A percentile compares a stretch with the other conserved stretches of the same genome.
Conservation (phyloP, 805 yeast genomes). For the Vanderwaltozyma verrucispora region DNA sequence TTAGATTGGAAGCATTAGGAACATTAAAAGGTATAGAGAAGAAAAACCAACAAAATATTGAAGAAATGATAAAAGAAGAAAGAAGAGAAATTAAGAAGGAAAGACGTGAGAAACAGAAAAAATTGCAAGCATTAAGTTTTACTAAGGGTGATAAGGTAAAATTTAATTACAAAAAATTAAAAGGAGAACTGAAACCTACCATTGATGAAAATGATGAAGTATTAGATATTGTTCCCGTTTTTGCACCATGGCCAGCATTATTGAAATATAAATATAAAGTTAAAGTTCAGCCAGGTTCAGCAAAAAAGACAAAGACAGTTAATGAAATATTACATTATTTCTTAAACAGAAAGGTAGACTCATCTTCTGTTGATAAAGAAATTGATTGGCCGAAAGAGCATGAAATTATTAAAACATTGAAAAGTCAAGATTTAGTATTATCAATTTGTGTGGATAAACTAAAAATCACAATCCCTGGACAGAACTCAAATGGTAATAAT, state of each 20-base stretch:
- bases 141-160: slow-evolving; percentile 32
- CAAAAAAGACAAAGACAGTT: slow-evolving; percentile 82
- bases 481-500: slow-evolving; percentile 21
- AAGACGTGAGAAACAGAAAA: slow-evolving; percentile 31
- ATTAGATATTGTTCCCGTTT: slow-evolving; percentile 64
- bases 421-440: slow-evolving; percentile 57
- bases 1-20: slow-evolving; percentile 76
- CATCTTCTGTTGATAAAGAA: slow-evolving; percentile 35
- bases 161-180: slow-evolving; percentile 36
- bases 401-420: slow-evolving; percentile 42
- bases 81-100: slow-evolving; percentile 27
- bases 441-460: slow-evolving; percentile 63
- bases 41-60: slow-evolving; percentile 29
- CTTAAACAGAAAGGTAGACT: slow-evolving; percentile 38
- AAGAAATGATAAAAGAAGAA: slow-evolving; percentile 28
- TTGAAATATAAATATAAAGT: slow-evolving; percentile 68
- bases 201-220: slow-evolving; percentile 38
- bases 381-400: slow-evolving; percentile 65
- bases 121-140: slow-evolving; percentile 27
- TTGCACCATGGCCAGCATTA: slow-evolving; percentile 87
- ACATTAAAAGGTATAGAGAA: slow-evolving; percentile 52
- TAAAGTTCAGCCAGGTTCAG: slow-evolving; percentile 65
- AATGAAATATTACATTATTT: slow-evolving; percentile 57
- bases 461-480: slow-evolving; percentile 50
- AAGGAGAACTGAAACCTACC: slow-evolving; percentile 27